These are phyloP conservation scores for Aspergillus leporis DNA, from an alignment of 495 filamentous ascomycete genomes.

Conservation along the genomic window DNA sequence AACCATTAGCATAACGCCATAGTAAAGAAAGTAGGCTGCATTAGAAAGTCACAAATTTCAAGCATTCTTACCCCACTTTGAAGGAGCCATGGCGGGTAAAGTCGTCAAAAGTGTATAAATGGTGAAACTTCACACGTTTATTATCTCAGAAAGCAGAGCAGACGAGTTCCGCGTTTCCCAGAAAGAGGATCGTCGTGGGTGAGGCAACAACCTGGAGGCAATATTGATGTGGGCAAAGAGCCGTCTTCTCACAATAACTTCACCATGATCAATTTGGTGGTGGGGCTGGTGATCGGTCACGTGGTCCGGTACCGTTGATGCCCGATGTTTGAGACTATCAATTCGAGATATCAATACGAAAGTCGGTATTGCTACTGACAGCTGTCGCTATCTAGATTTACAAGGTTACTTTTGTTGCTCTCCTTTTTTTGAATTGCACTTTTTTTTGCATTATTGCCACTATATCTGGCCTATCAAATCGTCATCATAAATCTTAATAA, in stretches of 20 bases:
- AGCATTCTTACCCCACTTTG: conserved; percentile 51
- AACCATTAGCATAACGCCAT: not conserved
- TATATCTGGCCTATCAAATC: conserved; percentile 25
- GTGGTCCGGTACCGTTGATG: conserved; percentile 15
- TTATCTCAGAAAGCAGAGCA: not conserved
- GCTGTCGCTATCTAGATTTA: not conserved
- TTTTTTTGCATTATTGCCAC: conserved; percentile 28
- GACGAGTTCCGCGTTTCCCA: not conserved
- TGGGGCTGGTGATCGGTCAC: conserved; percentile 22
- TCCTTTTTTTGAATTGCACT: conserved; percentile 7
- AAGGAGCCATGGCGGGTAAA: conserved; percentile 44
- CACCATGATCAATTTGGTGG: conserved; percentile 16
- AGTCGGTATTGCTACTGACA: no score
- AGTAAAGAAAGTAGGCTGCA: not conserved
- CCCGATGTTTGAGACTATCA: conserved; percentile 13
- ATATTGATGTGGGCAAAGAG: conserved; percentile 15
- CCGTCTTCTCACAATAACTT: conserved; percentile 9
- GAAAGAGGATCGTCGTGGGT: conserved; percentile 7
- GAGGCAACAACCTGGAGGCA: conserved; percentile 2
- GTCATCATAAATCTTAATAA: conserved; percentile 28
- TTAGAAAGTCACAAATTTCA: conserved; percentile 12
- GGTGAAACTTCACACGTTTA: conserved; percentile 4
- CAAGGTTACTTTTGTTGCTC: not conserved
- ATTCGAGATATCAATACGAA: no score
- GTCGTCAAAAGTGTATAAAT: conserved; percentile 12